Evolutionary conservation across 2,329 filamentous ascomycete genomes (phyloP), one percentile per base, ranked within the genome.

Genomic region (Lasiodiplodia hormozganensis): DNA sequence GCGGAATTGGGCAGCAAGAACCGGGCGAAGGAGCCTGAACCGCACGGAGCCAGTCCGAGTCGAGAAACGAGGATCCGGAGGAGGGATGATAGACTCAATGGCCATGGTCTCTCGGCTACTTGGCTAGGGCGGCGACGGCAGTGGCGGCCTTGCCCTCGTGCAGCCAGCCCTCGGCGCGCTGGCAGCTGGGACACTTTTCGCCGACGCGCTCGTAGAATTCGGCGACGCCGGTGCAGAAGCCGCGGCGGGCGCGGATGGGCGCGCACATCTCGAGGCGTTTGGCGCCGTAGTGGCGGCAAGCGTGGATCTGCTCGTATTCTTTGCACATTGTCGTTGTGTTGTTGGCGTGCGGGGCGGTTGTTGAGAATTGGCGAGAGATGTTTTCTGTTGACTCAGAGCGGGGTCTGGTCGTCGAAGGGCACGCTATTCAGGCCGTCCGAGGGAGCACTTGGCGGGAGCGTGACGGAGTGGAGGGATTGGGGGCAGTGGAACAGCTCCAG

Each of bases 121-220:
- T 62, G 23, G 58, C 57, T 8, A 47, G n/a, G n/a, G 56, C 56
- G 12, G 53, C 28, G 28, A 28, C 56, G 34, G 58, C n/a, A 3
- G 47, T 31, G n/a, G 60, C 11, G 12, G 28, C 43, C 5, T 52
- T 64, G 25, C n/a, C 38, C 28, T 64, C 28, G 16, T 25, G 28
- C 47, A 64, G 25, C 65, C 65, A 67, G 4, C 54, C 53, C 53
- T 67, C 65, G 28, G 65, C 53, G 25, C 53, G 53, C 65, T 51
- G 40, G 53, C 65, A 67, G 43, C 53, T 58, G 40, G 65, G 38
- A 51, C 65, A 67, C 34, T 67, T 67, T n/a, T 67, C 53, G 43
- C 34, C 53, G 31, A 67, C 54, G 38, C 53, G 53, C 65, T 47
- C 54, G 28, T 51, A 51, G 65, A 58, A 56, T 25, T 58, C 65